phyloP scores from a whole-genome alignment of 305 asterid genomes.

The Stenogyne calaminthoides region DNA sequence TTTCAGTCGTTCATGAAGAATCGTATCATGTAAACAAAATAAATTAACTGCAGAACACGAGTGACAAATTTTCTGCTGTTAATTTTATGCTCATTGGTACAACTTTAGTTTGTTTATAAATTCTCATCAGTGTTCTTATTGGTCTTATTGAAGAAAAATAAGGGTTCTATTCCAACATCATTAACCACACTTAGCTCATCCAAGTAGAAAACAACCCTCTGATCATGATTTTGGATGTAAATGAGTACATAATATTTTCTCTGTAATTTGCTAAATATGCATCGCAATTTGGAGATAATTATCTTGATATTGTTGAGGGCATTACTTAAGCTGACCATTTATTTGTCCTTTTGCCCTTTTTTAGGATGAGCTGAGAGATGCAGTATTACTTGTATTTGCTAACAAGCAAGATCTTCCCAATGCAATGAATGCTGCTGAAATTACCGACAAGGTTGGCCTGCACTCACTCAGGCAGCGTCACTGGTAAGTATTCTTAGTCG shows the following conservation, averaged over 20 bases:
- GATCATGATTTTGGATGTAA: neutral
- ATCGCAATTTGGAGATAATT: neutral
- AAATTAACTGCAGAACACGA: neutral
- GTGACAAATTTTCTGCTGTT: neutral
- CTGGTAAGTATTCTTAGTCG: slow-evolving; percentile 44
- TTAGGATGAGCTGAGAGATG: slow-evolving; percentile 79
- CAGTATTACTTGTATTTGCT: slow-evolving; percentile 75
- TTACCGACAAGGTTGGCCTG: slow-evolving; percentile 76
- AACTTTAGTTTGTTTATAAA: neutral
- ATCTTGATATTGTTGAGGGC: neutral
- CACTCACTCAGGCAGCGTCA: slow-evolving; percentile 86
- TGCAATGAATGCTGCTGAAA: slow-evolving; percentile 87
- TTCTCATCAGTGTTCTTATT: neutral
- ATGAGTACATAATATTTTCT: neutral
- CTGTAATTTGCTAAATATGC: neutral
- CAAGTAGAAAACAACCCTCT: neutral
- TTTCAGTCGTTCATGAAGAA: neutral
- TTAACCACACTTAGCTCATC: neutral
- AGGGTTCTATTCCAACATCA: neutral
- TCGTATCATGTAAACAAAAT: neutral
- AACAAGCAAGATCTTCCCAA: slow-evolving; percentile 84
- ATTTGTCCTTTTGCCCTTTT: neutral
- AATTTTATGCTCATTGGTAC: neutral
- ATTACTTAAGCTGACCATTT: slow-evolving; percentile 15
- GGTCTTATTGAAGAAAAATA: neutral